Conservation (phyloP, 2,329 filamentous ascomycete genomes). For the Colletotrichum sp. region DNA sequence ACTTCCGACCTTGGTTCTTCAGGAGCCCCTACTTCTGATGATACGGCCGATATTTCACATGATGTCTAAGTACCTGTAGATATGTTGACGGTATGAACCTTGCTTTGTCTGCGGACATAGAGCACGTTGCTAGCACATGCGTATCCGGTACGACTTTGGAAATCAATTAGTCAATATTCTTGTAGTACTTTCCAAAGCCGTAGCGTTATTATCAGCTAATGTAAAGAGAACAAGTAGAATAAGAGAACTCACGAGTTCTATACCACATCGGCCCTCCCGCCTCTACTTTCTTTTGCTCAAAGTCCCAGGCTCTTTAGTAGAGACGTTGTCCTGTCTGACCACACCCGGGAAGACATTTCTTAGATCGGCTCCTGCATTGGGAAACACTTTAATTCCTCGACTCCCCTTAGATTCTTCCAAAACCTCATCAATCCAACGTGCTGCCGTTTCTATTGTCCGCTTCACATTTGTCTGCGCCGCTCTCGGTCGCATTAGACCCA, state of each 20-base stretch:
- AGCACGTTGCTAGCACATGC: neutral
- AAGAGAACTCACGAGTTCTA: neutral
- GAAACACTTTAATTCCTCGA: conserved; percentile 38
- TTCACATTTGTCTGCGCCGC: neutral
- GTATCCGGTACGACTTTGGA: neutral
- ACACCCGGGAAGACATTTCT: conserved; percentile 75
- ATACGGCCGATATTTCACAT: neutral
- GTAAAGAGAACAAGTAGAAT: neutral
- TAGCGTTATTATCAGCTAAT: neutral
- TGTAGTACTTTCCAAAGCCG: neutral
- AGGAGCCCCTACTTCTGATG: neutral
- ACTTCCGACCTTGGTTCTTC: neutral
- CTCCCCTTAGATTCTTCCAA: neutral
- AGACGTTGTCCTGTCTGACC: conserved; percentile 63
- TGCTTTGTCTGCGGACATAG: neutral
- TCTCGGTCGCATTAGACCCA: neutral
- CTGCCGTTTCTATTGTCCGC: conserved; percentile 58
- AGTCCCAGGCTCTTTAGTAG: conserved; percentile 25
- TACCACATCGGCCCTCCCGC: neutral
- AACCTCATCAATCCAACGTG: neutral
- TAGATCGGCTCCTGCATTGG: conserved; percentile 69
- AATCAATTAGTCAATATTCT: neutral
- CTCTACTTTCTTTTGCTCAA: neutral
- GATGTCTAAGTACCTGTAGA: neutral
- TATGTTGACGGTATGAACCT: neutral